A percentile compares a stretch with the other conserved stretches of the same genome.
These are phyloP conservation scores for Poa pratensis DNA, from an alignment of 176 grass and related monocot genomes.

Conservation along the genomic window DNA sequence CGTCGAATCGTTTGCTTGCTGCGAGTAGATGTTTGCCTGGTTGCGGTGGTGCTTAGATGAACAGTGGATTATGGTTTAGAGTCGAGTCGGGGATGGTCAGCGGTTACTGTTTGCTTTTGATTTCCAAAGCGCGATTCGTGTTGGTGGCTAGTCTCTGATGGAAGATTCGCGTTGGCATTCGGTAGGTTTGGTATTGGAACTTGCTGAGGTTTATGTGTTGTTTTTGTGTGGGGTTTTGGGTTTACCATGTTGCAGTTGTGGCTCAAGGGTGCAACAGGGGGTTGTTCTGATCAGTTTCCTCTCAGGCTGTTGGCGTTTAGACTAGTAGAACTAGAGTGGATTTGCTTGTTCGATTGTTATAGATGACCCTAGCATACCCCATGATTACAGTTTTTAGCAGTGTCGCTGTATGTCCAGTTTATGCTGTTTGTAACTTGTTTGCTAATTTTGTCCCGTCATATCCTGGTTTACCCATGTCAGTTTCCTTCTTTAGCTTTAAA, in stretches of 20 bases:
- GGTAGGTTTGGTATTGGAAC: neutral
- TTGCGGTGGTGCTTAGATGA: neutral
- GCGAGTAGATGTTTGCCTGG: neutral
- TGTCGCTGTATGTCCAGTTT: neutral
- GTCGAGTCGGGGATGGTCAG: neutral
- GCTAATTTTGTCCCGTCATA: neutral
- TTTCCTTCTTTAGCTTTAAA: neutral
- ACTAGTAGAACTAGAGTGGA: neutral
- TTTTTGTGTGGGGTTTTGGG: neutral
- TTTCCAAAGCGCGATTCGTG: constrained; percentile 1
- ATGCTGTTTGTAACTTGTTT: neutral
- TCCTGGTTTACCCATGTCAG: neutral
- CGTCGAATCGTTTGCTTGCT: neutral
- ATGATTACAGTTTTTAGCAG: neutral
- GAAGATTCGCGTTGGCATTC: neutral
- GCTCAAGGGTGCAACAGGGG: neutral
- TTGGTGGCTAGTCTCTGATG: neutral
- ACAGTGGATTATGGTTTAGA: neutral
- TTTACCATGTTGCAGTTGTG: neutral
- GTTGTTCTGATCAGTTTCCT: neutral
- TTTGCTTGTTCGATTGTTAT: neutral
- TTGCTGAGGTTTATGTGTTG: neutral
- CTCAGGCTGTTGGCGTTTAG: neutral
- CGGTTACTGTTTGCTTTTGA: neutral
- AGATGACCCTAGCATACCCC: neutral